Base-by-base conservation (phyloP, 768 basidiomycete genomes). In the Phanerochaete sordida region DNA sequence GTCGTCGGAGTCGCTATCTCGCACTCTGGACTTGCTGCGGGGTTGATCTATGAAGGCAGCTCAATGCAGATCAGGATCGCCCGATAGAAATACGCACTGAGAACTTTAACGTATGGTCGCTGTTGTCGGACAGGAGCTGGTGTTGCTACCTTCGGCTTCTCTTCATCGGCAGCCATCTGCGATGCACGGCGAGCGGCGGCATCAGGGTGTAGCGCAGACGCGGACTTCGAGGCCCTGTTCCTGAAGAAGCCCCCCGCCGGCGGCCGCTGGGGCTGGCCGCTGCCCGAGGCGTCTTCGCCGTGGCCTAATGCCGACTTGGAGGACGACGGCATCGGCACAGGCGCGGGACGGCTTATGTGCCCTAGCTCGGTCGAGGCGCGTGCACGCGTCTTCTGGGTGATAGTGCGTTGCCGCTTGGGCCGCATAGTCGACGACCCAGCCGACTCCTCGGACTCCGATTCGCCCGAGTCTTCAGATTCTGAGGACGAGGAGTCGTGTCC, bases 181-280 rank as follows among this genome's bases (percentile, higher is more conserved):
- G 81, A 83, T 1, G 82, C 85, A 35, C 79, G 75, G 58, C 77
- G 79, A 0, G 83, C 83, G 9, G 82, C 81, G 26, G 77, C 75
- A 47, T 74, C 78, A 0, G 84, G 84, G 2, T 76, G 72, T 39
- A 84, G 58, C 4, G 86, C 85, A 63, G 85, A 85, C 2, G 84
- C 79, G 9, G 87, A 88, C 44, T 72, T 75, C 50, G 84, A 85
- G 26, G 84, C 83, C 1, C 81, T 77, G n/a, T 68, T 69, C 45
- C 81, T 75, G 15, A 65, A 67, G 16, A 67, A 70, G 27, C 65
- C 57, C 39, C 57, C 66, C 16, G 48, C 57, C 51, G 30, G 59
- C 23, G 52, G 16, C 56, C 35, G 52, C n/a, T 50, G 33, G 27
- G 59, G 45, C 9, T 55, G 39, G 27, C 54, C 26, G 26, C 64